Evolutionary conservation across 1,139 yeast genomes (phyloP), one percentile per base, ranked within the genome.

Genomic region (Suhomyces bokatorum): DNA sequence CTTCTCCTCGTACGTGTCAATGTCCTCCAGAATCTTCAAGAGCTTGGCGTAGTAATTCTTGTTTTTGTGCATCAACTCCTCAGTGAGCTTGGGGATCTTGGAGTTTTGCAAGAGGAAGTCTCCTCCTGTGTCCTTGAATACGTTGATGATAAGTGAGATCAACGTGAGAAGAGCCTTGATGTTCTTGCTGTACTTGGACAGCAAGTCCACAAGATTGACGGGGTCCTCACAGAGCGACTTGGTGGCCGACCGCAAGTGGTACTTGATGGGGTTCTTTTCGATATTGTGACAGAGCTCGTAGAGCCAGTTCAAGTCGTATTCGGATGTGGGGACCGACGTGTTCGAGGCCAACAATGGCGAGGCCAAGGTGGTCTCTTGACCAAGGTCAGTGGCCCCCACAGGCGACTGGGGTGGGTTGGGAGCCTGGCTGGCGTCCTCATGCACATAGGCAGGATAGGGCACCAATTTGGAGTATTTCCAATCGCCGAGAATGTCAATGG

Each of bases 181-280:
- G 12, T 60, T 49, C 2, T 41, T 37, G 4, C 56, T 47, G 46
- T 65, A 54, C 24, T 55, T 51, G 37, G 60, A 61, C 12, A 67
- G 58, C 32, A 77, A 61, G 22, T 74, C 74, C n/a, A 59, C 51
- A 47, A 71, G 62, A 35, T 71, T 64, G 10, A 69, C 65, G 2
- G 78, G 73, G 16, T 64, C 58, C 1, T 48, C 57, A 12, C 77
- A 69, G 37, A 78, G 58, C 14, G 59, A 59, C 47, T 75, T 71
- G 6, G 73, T 60, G 2, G 63, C 51, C 0, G 81, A 67, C 30
- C 83, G 60, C 24, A 78, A 63, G 46, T 79, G 84, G 50, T 74
- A 79, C 46, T 66, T 67, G 28, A 77, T 63, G 1, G 84, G 84
- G 50, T 78, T 67, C 13, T 49, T 52, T 51, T 77, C 81, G 27